phyloP scores from a whole-genome alignment of 306 rosid genomes.

The Vicia villosa region DNA sequence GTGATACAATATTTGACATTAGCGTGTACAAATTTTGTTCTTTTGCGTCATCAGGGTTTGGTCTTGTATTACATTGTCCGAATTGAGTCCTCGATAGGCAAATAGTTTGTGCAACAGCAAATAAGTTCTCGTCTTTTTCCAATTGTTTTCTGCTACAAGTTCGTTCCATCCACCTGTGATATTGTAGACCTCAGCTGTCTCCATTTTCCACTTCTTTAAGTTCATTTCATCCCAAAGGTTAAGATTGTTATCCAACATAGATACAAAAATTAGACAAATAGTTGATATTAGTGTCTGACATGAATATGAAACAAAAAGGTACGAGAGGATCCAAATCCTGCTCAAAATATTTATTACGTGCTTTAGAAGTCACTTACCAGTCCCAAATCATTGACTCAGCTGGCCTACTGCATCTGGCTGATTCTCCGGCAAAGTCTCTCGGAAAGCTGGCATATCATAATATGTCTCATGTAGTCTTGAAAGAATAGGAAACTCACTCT shows the following conservation, averaged over 20 bases:
- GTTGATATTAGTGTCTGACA: too few relatives aligned
- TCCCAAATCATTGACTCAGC: conserved; percentile 34
- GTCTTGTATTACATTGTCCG: too few relatives aligned
- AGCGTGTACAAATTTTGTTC: too few relatives aligned
- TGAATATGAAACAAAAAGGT: too few relatives aligned
- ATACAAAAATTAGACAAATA: too few relatives aligned
- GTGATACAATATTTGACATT: too few relatives aligned
- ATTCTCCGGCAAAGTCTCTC: conserved; percentile 63
- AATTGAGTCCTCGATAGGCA: too few relatives aligned
- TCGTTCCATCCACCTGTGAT: background rate
- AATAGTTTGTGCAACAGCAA: too few relatives aligned
- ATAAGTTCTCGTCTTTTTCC: too few relatives aligned
- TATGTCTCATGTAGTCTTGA: background rate
- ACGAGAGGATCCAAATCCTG: too few relatives aligned
- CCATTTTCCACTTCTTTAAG: background rate
- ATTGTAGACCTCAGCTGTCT: background rate
- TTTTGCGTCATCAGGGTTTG: too few relatives aligned
- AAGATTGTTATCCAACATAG: too few relatives aligned
- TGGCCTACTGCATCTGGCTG: conserved; percentile 67
- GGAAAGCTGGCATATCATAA: conserved; percentile 50
- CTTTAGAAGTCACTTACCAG: conserved; percentile 27
- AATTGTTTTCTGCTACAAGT: background rate
- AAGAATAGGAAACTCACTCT: conserved; percentile 59
- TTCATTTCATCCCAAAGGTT: background rate
- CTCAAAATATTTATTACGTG: background rate